phyloP scores from a whole-genome alignment of 768 basidiomycete genomes.

The Leccinum obscurum region DNA sequence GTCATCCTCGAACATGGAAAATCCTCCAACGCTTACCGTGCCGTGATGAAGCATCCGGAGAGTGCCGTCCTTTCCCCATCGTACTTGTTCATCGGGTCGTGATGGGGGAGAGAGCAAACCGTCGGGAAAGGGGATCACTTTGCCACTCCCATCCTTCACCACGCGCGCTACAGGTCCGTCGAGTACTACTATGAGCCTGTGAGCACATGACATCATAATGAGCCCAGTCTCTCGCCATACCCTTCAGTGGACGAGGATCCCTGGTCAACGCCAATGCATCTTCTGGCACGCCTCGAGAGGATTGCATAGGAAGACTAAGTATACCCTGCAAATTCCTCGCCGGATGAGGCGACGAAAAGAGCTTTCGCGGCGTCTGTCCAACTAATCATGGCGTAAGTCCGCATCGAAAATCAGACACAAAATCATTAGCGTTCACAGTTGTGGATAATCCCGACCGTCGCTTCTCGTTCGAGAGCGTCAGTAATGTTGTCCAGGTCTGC shows the following conservation, averaged over 20 bases:
- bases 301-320: constrained; percentile 69
- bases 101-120: constrained; percentile 59
- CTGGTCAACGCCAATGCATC: constrained; percentile 71
- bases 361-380: constrained; percentile 88
- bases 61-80: constrained; percentile 62
- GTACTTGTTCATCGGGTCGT: constrained; percentile 65
- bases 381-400: constrained; percentile 43
- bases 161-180: constrained; percentile 41
- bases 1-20: neutral
- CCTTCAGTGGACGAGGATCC: constrained; percentile 53
- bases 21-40: constrained; percentile 41
- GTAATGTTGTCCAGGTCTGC: constrained; percentile 83
- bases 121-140: constrained; percentile 60
- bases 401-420: neutral
- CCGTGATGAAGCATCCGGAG: constrained; percentile 64
- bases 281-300: constrained; percentile 78
- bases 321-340: constrained; percentile 68
- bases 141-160: constrained; percentile 44
- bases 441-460: constrained; percentile 93
- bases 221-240: constrained; percentile 34
- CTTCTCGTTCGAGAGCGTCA: constrained; percentile 86
- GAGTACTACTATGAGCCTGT: constrained; percentile 41
- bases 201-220: neutral
- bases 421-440: constrained; percentile 58
- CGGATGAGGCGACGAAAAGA: constrained; percentile 79